These are phyloP conservation scores for Hyparrhenia diplandra DNA, from an alignment of 176 grass and related monocot species.

Conservation along the genomic window DNA sequence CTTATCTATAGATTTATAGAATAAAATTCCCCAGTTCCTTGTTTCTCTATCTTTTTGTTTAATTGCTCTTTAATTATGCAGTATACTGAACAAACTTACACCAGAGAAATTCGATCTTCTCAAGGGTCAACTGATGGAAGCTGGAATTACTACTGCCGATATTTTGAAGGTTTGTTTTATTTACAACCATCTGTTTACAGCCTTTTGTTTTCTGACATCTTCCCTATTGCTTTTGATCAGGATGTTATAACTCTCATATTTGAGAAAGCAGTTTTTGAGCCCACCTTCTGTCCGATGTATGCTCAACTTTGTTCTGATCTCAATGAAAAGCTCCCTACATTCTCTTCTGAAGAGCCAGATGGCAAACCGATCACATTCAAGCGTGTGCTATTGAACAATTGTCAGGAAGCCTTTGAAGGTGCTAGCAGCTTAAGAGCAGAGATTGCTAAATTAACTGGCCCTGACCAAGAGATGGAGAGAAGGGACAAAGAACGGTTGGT, in stretches of 20 bases:
- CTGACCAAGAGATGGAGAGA: conserved; percentile 71
- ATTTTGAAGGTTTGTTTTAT: conserved; percentile 72
- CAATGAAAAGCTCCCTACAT: conserved; percentile 59
- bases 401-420: conserved; percentile 88
- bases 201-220: conserved; percentile 21
- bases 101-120: conserved; percentile 95
- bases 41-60: background rate
- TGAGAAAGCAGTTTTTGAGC: conserved; percentile 88
- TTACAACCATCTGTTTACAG: background rate
- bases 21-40: background rate
- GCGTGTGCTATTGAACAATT: conserved; percentile 74
- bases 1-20: background rate
- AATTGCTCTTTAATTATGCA: conserved; percentile 30
- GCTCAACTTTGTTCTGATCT: conserved; percentile 82
- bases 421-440: conserved; percentile 58
- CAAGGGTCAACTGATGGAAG: conserved; percentile 79
- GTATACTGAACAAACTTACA: conserved; percentile 91
- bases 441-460: conserved; percentile 54
- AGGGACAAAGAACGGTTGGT: conserved; percentile 65
- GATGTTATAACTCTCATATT: conserved; percentile 82
- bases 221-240: conserved; percentile 40
- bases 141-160: conserved; percentile 81
- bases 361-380: conserved; percentile 85
- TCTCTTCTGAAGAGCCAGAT: conserved; percentile 60
- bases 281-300: conserved; percentile 91